A percentile compares a stretch with the other conserved stretches of the same genome.
Evolutionary conservation across 2,329 filamentous ascomycete genomes (phyloP).

Genomic region (Penicillium sp.): DNA sequence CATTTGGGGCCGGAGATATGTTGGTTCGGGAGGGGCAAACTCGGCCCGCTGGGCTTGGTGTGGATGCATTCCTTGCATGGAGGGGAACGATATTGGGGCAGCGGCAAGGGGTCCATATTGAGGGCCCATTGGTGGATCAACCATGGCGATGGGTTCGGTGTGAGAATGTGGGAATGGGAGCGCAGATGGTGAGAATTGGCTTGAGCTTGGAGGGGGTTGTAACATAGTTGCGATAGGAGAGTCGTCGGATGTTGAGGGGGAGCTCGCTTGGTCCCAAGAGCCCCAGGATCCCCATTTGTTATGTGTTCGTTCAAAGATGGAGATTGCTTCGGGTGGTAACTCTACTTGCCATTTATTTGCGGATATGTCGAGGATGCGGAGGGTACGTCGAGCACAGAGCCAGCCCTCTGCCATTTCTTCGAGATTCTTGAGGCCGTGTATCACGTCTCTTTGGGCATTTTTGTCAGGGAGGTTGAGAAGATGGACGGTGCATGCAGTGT

Average conservation of each 20-base stretch:
- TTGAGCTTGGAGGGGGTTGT: conserved; percentile 22
- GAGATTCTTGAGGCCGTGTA: conserved; percentile 84
- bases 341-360: conserved; percentile 87
- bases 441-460: conserved; percentile 83
- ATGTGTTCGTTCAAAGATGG: conserved; percentile 75
- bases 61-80: conserved; percentile 22
- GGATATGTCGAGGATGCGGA: conserved; percentile 80
- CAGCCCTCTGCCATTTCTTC: conserved; percentile 96
- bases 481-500: conserved; percentile 93
- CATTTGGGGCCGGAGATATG: conserved; percentile 33
- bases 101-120: conserved; percentile 16
- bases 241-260: conserved; percentile 31
- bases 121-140: conserved; percentile 13
- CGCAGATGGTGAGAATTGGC: conserved; percentile 17
- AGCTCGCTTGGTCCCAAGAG: conserved; percentile 43
- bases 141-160: conserved; percentile 10
- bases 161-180: conserved; percentile 6
- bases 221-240: conserved; percentile 23
- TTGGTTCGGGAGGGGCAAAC: conserved; percentile 32
- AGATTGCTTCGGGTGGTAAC: conserved; percentile 76
- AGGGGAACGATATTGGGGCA: conserved; percentile 20
- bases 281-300: conserved; percentile 73
- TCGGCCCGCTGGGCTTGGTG: conserved; percentile 22
- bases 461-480: conserved; percentile 90
- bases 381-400: conserved; percentile 81